Percentiles rank a stretch among this genome's conserved stretches.
phyloP scores from a whole-genome alignment of 169 alveolate species.

The Eimeria tenella region DNA sequence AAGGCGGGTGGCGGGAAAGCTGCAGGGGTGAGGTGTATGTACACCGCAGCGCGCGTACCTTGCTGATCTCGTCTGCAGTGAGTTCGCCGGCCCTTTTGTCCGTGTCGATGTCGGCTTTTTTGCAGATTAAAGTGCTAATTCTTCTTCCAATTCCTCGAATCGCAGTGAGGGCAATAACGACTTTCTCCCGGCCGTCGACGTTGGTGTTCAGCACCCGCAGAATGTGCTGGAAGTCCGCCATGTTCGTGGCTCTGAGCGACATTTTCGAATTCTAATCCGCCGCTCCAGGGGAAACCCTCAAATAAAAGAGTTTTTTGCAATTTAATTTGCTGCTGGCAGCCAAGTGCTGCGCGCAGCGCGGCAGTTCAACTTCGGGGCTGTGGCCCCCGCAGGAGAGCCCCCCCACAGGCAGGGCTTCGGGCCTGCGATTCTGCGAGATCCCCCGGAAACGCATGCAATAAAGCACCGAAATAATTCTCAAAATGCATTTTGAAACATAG shows the following conservation, averaged over 20 bases:
- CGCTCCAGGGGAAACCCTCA: neutral
- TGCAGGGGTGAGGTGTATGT: neutral
- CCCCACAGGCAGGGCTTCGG: neutral
- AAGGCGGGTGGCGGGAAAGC: too few species aligned
- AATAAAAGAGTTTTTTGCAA: neutral
- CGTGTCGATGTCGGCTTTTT: conserved; percentile 98
- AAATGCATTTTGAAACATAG: too few species aligned
- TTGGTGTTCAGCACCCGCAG: conserved; percentile 99
- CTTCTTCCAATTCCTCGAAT: conserved; percentile 98
- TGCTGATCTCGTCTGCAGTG: conserved; percentile 78
- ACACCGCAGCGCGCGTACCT: conserved; percentile 27
- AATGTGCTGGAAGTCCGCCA: conserved; percentile 97
- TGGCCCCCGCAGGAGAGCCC: conserved; percentile 13
- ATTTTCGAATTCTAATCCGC: neutral
- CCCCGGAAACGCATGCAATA: too few species aligned
- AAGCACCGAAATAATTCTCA: too few species aligned
- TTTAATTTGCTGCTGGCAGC: too few species aligned
- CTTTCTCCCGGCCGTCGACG: conserved; percentile 99
- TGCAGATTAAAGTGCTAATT: conserved; percentile 97
- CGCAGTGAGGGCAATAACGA: conserved; percentile 97
- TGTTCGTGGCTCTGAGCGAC: conserved; percentile 78
- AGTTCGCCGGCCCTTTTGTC: conserved; percentile 92
- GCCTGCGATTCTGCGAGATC: too few species aligned
- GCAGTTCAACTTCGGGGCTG: neutral
- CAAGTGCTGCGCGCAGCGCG: too few species aligned